Evolutionary conservation across 257 asterid species (phyloP).

Genomic region (Marsdenia floribunda): DNA sequence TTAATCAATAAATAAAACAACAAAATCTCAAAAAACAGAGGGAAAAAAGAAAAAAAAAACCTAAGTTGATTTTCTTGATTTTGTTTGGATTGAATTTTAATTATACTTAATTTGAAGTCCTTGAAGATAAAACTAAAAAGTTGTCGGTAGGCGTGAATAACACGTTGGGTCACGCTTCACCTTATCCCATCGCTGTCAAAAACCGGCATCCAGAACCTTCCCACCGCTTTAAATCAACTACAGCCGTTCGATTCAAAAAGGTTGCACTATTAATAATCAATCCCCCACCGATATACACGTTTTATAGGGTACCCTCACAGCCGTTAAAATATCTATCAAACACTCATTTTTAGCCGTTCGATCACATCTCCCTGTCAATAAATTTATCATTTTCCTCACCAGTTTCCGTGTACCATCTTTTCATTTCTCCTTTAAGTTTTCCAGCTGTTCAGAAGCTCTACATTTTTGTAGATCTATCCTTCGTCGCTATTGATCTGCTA

Average conservation of each 20-base stretch:
- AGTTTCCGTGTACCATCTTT: neutral
- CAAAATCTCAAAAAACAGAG: too few relatives aligned
- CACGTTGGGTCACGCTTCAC: slow-evolving; percentile 27
- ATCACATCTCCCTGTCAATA: slow-evolving; percentile 24
- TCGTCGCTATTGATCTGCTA: neutral
- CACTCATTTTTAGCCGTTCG: slow-evolving; percentile 34
- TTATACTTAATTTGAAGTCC: neutral
- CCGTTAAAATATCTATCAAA: slow-evolving; percentile 25
- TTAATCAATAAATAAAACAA: too few relatives aligned
- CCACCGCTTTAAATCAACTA: slow-evolving; percentile 17
- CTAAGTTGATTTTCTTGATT: neutral
- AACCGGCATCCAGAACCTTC: slow-evolving; percentile 30
- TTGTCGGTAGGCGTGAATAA: slow-evolving; percentile 1
- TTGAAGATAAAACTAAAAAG: neutral
- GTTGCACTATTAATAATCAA: slow-evolving; percentile 1
- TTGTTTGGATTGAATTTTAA: neutral
- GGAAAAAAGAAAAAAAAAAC: too few relatives aligned
- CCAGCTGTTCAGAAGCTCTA: neutral
- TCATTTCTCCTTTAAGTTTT: neutral
- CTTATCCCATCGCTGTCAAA: slow-evolving; percentile 9
- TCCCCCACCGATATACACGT: slow-evolving; percentile 21
- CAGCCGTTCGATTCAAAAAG: slow-evolving; percentile 36
- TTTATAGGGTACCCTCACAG: neutral
- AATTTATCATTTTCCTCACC: slow-evolving; percentile 17
- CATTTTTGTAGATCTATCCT: neutral